Evolutionary conservation across 2,329 filamentous ascomycete genomes (phyloP).

Genomic region (Ilyonectria robusta): DNA sequence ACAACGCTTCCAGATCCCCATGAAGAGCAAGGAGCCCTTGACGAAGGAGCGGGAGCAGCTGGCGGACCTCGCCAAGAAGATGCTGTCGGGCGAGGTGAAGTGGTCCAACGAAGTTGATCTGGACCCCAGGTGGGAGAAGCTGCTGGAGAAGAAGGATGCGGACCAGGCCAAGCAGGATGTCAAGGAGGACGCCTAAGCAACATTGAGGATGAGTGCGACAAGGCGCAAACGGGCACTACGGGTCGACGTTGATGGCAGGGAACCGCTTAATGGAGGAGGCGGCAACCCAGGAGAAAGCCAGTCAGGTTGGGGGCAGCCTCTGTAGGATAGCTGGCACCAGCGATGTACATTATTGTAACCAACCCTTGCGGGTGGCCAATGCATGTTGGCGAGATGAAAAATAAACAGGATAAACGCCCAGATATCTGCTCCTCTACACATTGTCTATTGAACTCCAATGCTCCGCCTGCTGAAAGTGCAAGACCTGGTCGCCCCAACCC

Average conservation of each 20-base stretch:
- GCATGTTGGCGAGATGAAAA: conserved; percentile 42
- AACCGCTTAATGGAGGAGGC: conserved; percentile 43
- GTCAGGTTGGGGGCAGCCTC: conserved; percentile 22
- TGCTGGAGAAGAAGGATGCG: conserved; percentile 46
- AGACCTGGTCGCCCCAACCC: conserved; percentile 82
- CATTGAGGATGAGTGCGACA: conserved; percentile 14
- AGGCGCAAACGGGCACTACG: conserved; percentile 27
- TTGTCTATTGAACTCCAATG: conserved; percentile 59
- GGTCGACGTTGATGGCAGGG: conserved; percentile 23
- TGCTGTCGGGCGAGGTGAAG: conserved; percentile 71
- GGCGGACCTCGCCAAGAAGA: conserved; percentile 74
- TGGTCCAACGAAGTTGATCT: conserved; percentile 69
- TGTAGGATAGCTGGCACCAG: conserved; percentile 48
- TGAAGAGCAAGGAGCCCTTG: conserved; percentile 59
- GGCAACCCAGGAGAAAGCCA: conserved; percentile 33
- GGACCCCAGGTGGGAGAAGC: conserved; percentile 63
- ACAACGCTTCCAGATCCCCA: conserved; percentile 53
- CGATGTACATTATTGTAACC: conserved; percentile 53
- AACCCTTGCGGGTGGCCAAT: conserved; percentile 39
- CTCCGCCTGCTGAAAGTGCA: conserved; percentile 75
- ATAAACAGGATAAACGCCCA: conserved; percentile 45
- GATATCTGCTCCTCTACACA: conserved; percentile 27
- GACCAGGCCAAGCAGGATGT: conserved; percentile 43
- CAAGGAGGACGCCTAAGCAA: conserved; percentile 41
- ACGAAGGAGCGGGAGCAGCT: conserved; percentile 61